Base-by-base conservation (phyloP, 108 stramenopile genomes). In the Nitzschia palea region DNA sequence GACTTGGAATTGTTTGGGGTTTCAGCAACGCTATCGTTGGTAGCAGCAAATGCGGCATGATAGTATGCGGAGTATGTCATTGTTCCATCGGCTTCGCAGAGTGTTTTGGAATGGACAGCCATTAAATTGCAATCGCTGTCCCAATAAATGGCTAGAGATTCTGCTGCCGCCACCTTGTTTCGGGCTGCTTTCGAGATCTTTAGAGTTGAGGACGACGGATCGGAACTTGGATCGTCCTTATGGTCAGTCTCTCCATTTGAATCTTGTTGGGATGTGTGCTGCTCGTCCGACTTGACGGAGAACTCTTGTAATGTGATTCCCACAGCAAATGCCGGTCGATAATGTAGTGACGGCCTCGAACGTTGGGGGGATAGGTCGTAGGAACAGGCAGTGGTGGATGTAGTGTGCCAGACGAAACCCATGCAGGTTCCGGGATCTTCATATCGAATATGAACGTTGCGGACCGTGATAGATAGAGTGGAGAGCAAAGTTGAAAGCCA, bases 381-480 rank as follows among this genome's bases (percentile, higher is more conserved):
- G 6, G 33, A 8, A 30, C 20, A 14, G 32, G n/a, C 6, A 14
- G 22, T 23, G 15, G 23, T 43, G 17, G 51, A 52, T 52, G 51
- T 2, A 10, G 22, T 36, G 14, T 52, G 57, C 84, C 84, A 83
- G 28, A 77, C 78, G 48, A 86, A 80, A 26, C 85, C 81, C 73
- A 86, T 58, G 33, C 66, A 73, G n/a, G 70, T 69, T 35, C 88
- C 88, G 34, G 85, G 72, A 73, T 90, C 86, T 71, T 90, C 86
- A 61, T 90, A 90, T 55, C 89, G 81, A 10, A 90, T 60, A 55
- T 90, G 89, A 62, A 90, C 72, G 53, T 90, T 90, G 60, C 57
- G 73, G 2, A 87, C 70, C 12, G 89, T 87, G 29, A 90, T 74
- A 15, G 75, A 71, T 4, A 90, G 62, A 12, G 79, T 81, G 0